Evolutionary conservation across 306 rosid species (phyloP).

Genomic region (Vicia sativa): DNA sequence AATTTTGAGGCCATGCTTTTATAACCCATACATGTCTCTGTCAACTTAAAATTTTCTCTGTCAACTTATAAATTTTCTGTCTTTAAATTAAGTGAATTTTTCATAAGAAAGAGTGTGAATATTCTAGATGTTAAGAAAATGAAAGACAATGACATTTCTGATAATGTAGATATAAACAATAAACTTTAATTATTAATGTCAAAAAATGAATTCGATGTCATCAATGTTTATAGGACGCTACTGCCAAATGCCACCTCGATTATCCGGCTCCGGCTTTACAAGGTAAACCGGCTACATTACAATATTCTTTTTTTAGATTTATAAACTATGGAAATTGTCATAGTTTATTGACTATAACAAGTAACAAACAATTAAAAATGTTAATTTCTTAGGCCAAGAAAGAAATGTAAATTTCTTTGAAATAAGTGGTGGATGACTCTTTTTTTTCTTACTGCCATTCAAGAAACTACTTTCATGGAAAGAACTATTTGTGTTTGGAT

Average conservation of each 20-base stretch:
- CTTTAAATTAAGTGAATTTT: not conserved
- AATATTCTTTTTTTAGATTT: too few species aligned
- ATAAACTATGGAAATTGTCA: too few species aligned
- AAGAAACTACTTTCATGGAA: too few species aligned
- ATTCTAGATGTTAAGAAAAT: not conserved
- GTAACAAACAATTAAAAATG: too few species aligned
- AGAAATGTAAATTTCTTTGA: too few species aligned
- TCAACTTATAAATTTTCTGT: not conserved
- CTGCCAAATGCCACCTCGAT: constrained; percentile 30
- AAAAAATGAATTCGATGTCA: not conserved
- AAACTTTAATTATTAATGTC: not conserved
- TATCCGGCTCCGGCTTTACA: not conserved
- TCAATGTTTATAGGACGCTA: not conserved
- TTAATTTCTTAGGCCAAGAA: too few species aligned
- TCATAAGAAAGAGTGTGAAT: not conserved
- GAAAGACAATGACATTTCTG: constrained; percentile 24
- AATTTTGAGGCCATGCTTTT: constrained; percentile 2
- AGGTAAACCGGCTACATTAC: not conserved
- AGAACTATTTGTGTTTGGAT: too few species aligned
- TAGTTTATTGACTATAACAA: too few species aligned
- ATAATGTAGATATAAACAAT: not conserved
- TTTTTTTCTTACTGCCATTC: too few species aligned
- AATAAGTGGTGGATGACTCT: too few species aligned
- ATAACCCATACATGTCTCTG: too few species aligned
- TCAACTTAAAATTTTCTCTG: too few species aligned